Percentiles rank a stretch among this genome's conserved stretches.
phyloP scores from a whole-genome alignment of 495 filamentous ascomycete species.

The Aspergillus bertholletiae region DNA sequence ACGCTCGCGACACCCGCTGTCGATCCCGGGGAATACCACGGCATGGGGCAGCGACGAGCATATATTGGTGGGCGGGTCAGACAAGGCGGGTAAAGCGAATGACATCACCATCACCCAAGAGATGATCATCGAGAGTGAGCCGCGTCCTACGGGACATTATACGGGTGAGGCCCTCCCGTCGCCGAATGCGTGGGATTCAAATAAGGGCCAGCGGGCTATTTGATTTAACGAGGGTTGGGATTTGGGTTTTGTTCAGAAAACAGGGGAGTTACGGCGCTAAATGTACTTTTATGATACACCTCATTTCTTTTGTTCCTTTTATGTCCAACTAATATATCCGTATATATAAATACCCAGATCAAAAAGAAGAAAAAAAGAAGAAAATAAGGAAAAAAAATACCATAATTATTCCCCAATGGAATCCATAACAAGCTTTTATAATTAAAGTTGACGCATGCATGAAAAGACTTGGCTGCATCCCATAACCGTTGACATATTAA shows the following conservation, averaged over 20 bases:
- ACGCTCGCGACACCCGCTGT: constrained; percentile 1
- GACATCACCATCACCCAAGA: constrained; percentile 33
- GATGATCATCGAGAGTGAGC: constrained; percentile 27
- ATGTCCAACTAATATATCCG: no score
- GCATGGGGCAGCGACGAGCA: constrained; percentile 32
- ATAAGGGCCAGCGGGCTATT: neutral
- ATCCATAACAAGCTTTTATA: no score
- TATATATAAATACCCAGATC: no score
- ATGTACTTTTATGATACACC: no score
- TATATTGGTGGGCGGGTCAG: constrained; percentile 13
- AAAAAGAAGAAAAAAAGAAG: no score
- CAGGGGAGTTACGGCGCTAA: no score
- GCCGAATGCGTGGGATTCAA: neutral
- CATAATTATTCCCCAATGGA: no score
- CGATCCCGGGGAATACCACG: neutral
- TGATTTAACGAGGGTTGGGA: neutral
- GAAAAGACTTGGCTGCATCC: no score
- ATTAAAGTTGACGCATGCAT: no score
- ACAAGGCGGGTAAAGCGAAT: constrained; percentile 2
- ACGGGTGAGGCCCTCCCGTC: neutral
- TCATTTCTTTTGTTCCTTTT: no score
- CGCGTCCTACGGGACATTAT: neutral
- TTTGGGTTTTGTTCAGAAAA: neutral
- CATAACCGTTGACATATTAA: no score
- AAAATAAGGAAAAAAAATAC: no score